These are phyloP conservation scores for Metschnikowia gelsemii DNA, from an alignment of 805 yeast species.

Conservation along the genomic window DNA sequence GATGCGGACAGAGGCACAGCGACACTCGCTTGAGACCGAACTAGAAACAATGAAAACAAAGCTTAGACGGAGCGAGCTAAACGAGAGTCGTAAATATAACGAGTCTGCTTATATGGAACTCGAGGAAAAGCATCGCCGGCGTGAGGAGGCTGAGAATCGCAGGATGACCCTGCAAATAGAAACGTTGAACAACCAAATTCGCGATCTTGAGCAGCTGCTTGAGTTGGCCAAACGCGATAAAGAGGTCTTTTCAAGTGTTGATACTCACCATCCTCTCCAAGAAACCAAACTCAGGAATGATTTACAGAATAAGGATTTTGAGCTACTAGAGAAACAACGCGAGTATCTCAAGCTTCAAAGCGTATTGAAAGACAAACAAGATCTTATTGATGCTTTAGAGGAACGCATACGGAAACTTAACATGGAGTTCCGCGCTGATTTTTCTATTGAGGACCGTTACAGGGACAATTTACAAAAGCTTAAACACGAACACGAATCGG, in stretches of 20 bases:
- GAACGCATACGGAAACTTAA: constrained; percentile 33
- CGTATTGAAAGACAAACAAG: constrained; percentile 35
- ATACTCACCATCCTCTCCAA: constrained; percentile 8
- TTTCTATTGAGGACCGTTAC: constrained; percentile 11
- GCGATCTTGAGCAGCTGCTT: constrained; percentile 35
- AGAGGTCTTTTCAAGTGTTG: constrained; percentile 10
- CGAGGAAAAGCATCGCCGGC: constrained; percentile 23
- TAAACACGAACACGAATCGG: constrained; percentile 39
- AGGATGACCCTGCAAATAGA: constrained; percentile 31
- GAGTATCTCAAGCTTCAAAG: constrained; percentile 20
- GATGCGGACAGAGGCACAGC: constrained; percentile 19
- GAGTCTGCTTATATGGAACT: constrained; percentile 24
- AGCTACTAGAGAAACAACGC: constrained; percentile 23
- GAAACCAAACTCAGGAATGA: constrained; percentile 20
- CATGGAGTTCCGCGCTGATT: constrained; percentile 14
- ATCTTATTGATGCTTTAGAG: constrained; percentile 33
- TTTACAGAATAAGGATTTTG: constrained; percentile 18
- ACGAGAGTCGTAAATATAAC: constrained; percentile 19
- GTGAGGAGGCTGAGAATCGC: constrained; percentile 26
- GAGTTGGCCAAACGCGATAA: constrained; percentile 28
- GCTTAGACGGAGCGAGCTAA: constrained; percentile 17
- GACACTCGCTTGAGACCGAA: constrained; percentile 27
- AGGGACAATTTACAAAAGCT: constrained; percentile 23
- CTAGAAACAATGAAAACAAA: constrained; percentile 26
- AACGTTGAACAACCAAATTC: constrained; percentile 35